Percentiles rank a stretch among this genome's conserved stretches.
Conservation (phyloP, 805 yeast genomes). For the Candida glaebosa region DNA sequence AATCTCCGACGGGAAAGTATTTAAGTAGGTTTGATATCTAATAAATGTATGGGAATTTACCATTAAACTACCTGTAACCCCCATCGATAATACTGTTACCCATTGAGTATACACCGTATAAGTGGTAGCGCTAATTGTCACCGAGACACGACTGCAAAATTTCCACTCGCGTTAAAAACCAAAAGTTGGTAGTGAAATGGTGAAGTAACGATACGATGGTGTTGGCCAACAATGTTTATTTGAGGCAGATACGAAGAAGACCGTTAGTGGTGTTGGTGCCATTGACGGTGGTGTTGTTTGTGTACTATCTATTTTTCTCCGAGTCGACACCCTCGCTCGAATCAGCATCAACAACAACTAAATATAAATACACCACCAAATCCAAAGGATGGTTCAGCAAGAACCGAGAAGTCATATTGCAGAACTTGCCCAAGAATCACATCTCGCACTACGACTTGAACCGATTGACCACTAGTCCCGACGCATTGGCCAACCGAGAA, state of each 20-base stretch:
- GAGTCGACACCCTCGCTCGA: constrained; percentile 11
- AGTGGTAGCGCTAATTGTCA: too few species aligned
- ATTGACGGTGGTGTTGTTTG: constrained; percentile 36
- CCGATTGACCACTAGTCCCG: constrained; percentile 64
- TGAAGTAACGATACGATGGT: constrained; percentile 11
- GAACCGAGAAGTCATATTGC: constrained; percentile 55
- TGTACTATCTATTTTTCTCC: constrained; percentile 41
- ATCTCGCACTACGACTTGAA: constrained; percentile 84
- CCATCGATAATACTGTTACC: too few species aligned
- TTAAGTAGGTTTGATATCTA: constrained; percentile 49
- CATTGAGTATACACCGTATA: too few species aligned
- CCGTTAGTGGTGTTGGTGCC: constrained; percentile 50
- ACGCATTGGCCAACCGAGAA: constrained; percentile 73
- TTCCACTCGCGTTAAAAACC: not conserved
- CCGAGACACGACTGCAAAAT: not conserved
- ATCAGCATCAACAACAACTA: constrained; percentile 16
- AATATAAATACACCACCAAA: constrained; percentile 46
- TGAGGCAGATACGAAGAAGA: constrained; percentile 59
- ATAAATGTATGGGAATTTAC: too few species aligned
- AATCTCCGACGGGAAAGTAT: constrained; percentile 96
- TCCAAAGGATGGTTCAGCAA: constrained; percentile 44
- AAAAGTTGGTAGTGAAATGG: not conserved
- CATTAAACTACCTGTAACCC: too few species aligned
- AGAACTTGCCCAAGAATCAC: constrained; percentile 66
- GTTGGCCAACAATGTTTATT: constrained; percentile 24